Base-by-base conservation (phyloP, 2,329 filamentous ascomycete genomes). In the Hypoxylon sp. region DNA sequence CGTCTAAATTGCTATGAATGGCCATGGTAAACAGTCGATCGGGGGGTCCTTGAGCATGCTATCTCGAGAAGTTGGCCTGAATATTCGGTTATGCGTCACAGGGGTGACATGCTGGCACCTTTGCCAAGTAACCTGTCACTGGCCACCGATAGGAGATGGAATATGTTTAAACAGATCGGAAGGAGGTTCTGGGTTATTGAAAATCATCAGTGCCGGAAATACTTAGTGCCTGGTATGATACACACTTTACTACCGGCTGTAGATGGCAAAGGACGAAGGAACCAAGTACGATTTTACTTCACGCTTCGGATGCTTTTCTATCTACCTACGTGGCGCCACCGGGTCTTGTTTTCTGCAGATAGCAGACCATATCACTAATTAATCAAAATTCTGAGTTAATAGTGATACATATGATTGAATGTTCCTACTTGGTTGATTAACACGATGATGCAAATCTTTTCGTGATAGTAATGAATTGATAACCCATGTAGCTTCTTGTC, bases 1-100 rank as follows among this genome's bases (percentile, higher is more conserved):
- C 55, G 94, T 94, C 77, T 98, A 91, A 85, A 31, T 33, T 39
- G 19, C 24, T 10, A 44, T 22, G 5, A 3, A 8, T 19, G 17
- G 19, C 57, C 33, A 14, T 26, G n/a, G 14, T 17, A 11, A 29
- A 31, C 44, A 42, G 24, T 17, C 55, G 4, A 37, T 13, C 44
- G 5, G 9, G 29, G 37, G 31, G 5, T 17, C n/a, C 29, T 42
- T 19, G 31, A 11, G 48, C 10, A 19, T 22, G 19, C 19, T 22
- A n/a, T n/a, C 54, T 55, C 29, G 39, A 51, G n/a, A 50, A 47
- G 33, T 59, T 24, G 53, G 48, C 44, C 39, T 17, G 22, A 3
- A 44, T 57, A 47, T 53, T 58, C 19, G 29, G 44, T 52, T 57
- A 53, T 33, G 22, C 46, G 51, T 39, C 63, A 19, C 35, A 29